Percentiles rank a stretch among this genome's conserved stretches.
Conservation (phyloP, 2,329 filamentous ascomycete species). For the Trichophyton equinum region DNA sequence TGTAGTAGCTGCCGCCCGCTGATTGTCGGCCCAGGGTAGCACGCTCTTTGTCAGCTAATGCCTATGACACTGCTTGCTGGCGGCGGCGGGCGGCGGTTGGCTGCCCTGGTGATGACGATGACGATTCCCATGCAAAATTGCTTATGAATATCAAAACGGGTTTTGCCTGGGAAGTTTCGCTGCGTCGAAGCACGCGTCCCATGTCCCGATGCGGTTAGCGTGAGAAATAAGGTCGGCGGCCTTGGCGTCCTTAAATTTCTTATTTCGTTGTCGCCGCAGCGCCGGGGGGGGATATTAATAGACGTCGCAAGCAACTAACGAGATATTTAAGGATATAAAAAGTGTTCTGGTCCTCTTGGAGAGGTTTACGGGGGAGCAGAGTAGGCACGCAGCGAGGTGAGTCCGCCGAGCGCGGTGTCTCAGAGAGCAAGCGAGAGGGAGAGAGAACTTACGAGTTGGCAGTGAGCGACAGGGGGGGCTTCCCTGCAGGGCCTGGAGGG, state of each 20-base stretch:
- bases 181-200: not conserved
- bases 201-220: not conserved
- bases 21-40: not conserved
- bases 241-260: slow-evolving; percentile 1
- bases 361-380: not conserved
- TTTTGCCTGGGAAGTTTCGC: not conserved
- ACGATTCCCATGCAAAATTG: no score
- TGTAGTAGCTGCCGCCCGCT: not conserved
- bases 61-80: not conserved
- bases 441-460: not conserved
- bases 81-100: no score
- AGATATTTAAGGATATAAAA: no score
- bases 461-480: not conserved
- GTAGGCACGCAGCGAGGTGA: not conserved
- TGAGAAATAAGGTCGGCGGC: not conserved
- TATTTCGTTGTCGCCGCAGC: not conserved
- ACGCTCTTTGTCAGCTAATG: not conserved
- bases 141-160: not conserved
- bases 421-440: not conserved
- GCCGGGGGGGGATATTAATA: not conserved
- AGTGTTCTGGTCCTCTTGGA: no score
- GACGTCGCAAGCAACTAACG: not conserved
- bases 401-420: not conserved
- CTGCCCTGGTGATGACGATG: no score
- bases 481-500: not conserved